Evolutionary conservation across 2,329 filamentous ascomycete species (phyloP), one percentile per base, ranked within the genome.

Genomic region (Verticillium alfalfae): DNA sequence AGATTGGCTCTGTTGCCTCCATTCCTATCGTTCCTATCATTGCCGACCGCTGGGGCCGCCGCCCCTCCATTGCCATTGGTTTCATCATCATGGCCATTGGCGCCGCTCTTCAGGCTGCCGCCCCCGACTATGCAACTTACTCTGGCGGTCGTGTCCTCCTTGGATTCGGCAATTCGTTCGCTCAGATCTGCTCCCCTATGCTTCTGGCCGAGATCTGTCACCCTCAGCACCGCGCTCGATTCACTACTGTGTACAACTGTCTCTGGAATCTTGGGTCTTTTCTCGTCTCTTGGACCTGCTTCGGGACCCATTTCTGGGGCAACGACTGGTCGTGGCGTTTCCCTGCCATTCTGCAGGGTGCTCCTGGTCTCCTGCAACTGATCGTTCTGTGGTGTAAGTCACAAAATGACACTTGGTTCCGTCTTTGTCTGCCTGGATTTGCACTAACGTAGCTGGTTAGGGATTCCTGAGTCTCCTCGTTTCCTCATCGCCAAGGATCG

Each of bases 281-380:
- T 36, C 69, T 87, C 56, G 85, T 87, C 34, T 84, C 84, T 3
- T 85, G 84, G 76, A 79, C 88, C 54, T 84, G 85, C 38, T 88
- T 86, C 76, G 87, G 84, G 26, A 89, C 87, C 0, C 75, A 81
- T 34, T 76, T 79, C 39, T 82, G 89, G 63, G 69, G 75, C 8
- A 81, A 73, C 65, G 78, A 88, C 68, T 90, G 87, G 86, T 85
- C 85, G 2, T 91, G 88, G 88, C 79, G 87, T 57, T 84, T 83
- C 37, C 86, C 88, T 59, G 85, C 84, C 5, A 76, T 89, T 15
- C 75, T 89, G 8, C 88, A 90, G 74, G 79, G 83, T 34, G 70
- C 84, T 0, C 86, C 87, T 0, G 87, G 84, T 0, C 64, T 86
- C 9, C 76, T 89, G 61, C 87, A 89, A 74, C 76, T 90, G 49